Conservation (phyloP, 768 basidiomycete genomes). For the Podaxis sp. region DNA sequence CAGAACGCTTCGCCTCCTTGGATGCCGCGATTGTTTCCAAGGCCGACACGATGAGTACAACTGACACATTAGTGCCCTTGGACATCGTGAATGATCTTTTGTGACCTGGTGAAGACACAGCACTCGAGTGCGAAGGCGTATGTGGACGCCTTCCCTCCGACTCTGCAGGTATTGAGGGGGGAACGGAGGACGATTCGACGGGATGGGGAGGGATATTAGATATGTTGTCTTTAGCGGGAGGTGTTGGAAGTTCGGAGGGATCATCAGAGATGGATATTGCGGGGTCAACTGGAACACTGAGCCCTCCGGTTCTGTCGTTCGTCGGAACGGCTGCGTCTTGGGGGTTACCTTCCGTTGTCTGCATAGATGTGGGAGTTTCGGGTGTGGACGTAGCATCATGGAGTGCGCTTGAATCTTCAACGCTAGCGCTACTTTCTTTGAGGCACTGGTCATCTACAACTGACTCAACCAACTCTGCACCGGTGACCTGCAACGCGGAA, state of each 20-base stretch:
- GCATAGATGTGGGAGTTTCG: neutral
- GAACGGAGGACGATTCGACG: neutral
- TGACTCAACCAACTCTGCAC: neutral
- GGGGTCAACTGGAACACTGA: neutral
- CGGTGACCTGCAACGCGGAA: conserved; percentile 7
- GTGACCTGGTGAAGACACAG: conserved; percentile 31
- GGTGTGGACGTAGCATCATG: neutral
- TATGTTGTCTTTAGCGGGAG: conserved; percentile 5
- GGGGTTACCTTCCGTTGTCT: neutral
- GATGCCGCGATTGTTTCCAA: conserved; percentile 85
- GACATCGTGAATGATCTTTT: conserved; percentile 62
- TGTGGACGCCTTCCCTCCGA: conserved; percentile 23
- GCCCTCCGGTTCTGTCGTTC: neutral
- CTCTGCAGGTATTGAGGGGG: conserved; percentile 5
- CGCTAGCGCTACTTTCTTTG: neutral
- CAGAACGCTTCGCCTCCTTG: conserved; percentile 83
- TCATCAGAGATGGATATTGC: neutral
- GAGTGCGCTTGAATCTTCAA: neutral
- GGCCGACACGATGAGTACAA: conserved; percentile 80
- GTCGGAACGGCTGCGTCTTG: neutral
- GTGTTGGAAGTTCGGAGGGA: neutral
- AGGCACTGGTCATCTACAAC: neutral
- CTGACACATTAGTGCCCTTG: conserved; percentile 72
- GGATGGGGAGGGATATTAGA: neutral
- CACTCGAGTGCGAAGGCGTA: conserved; percentile 24